phyloP scores from a whole-genome alignment of 352 stramenopile genomes.

The Globisporangium alternatum region DNA sequence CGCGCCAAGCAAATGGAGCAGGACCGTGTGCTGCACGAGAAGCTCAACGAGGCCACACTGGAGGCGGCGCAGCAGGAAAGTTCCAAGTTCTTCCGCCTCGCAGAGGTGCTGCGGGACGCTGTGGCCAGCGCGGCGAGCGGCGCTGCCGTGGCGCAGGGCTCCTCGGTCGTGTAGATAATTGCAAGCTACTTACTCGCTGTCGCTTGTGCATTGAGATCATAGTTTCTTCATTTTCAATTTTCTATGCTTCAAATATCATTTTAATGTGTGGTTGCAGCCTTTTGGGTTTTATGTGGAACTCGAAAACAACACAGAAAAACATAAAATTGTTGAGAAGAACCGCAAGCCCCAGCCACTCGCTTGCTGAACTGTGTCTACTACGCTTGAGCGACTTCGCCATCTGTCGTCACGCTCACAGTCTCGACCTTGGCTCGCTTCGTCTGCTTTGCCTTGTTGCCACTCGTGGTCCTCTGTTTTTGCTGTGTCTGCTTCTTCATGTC shows the following conservation, averaged over 20 bases:
- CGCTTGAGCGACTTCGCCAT: slow-evolving; percentile 5
- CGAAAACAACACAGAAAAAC: too few relatives aligned
- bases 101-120: slow-evolving; percentile 55
- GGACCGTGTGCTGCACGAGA: slow-evolving; percentile 54
- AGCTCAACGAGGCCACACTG: slow-evolving; percentile 38
- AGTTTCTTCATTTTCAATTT: too few relatives aligned
- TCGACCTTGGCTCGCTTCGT: slow-evolving; percentile 5
- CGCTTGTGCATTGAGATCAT: too few relatives aligned
- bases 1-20: slow-evolving; percentile 66
- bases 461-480: neutral
- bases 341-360: too few relatives aligned
- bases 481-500: slow-evolving; percentile 2
- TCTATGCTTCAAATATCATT: too few relatives aligned
- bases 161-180: slow-evolving; percentile 39
- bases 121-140: slow-evolving; percentile 29
- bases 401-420: slow-evolving; percentile 6
- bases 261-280: too few relatives aligned
- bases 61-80: slow-evolving; percentile 48
- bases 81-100: slow-evolving; percentile 57
- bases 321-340: too few relatives aligned
- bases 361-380: neutral
- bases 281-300: too few relatives aligned
- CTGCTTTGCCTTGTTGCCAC: neutral
- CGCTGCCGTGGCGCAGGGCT: neutral
- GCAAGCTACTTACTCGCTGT: neutral